These are phyloP conservation scores for Alternaria angustiovoidea DNA, from an alignment of 2,329 filamentous ascomycete genomes.

Conservation along the genomic window DNA sequence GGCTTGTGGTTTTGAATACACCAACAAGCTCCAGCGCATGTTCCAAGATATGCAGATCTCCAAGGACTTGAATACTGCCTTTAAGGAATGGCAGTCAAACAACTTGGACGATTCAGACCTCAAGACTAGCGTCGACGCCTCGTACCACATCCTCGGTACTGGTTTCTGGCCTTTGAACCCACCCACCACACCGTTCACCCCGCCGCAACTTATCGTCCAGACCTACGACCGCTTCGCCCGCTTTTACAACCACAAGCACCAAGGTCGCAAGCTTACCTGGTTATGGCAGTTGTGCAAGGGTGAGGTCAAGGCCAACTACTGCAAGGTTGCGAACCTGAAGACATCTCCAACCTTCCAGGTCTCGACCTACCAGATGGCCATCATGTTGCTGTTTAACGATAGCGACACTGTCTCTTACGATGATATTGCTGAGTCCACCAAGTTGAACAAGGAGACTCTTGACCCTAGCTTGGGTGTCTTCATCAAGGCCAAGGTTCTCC, in stretches of 20 bases:
- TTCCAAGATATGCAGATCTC: slow-evolving; percentile 99
- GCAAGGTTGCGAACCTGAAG: slow-evolving; percentile 71
- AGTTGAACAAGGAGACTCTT: slow-evolving; percentile 80
- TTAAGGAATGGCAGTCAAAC: slow-evolving; percentile 77
- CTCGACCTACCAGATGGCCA: slow-evolving; percentile 97
- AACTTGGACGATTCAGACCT: slow-evolving; percentile 69
- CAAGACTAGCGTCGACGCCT: slow-evolving; percentile 80
- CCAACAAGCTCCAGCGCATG: slow-evolving; percentile 99
- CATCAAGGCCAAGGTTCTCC: slow-evolving; percentile 90
- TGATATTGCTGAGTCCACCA: slow-evolving; percentile 83
- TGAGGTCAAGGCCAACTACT: slow-evolving; percentile 92
- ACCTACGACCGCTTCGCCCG: slow-evolving; percentile 89
- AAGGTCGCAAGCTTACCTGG: slow-evolving; percentile 95
- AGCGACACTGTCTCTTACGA: slow-evolving; percentile 84
- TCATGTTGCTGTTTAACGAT: slow-evolving; percentile 94
- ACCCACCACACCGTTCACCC: slow-evolving; percentile 86
- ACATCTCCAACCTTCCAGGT: slow-evolving; percentile 97
- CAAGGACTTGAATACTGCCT: slow-evolving; percentile 91
- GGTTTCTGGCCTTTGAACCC: slow-evolving; percentile 95
- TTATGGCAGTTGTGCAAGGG: slow-evolving; percentile 98
- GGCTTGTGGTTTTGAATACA: slow-evolving; percentile 98
- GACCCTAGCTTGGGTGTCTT: slow-evolving; percentile 88
- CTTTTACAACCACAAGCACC: slow-evolving; percentile 97
- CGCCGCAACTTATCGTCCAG: slow-evolving; percentile 82
- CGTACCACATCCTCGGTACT: slow-evolving; percentile 92